Evolutionary conservation across 2,329 filamentous ascomycete genomes (phyloP), one percentile per base, ranked within the genome.

Genomic region (Colletotrichum godetiae): DNA sequence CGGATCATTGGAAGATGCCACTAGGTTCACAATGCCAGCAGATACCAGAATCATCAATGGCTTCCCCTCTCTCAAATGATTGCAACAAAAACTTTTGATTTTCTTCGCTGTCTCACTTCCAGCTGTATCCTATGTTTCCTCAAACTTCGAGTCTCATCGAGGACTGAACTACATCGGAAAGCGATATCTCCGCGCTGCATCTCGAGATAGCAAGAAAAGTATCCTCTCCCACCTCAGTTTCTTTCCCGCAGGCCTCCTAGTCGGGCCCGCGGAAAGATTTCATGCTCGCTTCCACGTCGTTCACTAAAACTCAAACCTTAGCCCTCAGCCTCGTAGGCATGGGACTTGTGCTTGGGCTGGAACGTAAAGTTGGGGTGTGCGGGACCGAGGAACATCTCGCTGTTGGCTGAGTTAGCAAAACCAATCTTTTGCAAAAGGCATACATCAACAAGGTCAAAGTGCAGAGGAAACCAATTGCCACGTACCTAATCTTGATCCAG

Each of bases 401-500:
- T 98, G 73, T 64, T 8, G 74, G 55, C 78, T 6, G 68, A 49
- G 72, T 77, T 67, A 77, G 75, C 15, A 73, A 56, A 57, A 4
- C 4, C 2, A 15, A 6, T 2, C 11, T 37, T 10, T 55, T 13
- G 12, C 61, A 15, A 7, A 49, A 10, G 3, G 15, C 19, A 49
- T n/a, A 5, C 13, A 49, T 12, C 5, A 2, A 61, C 19, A 10
- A 15, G 5, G 33, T 2, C 4, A 49, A 42, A 19, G 37, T 49
- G 42, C 42, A 46, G 35, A 59, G 65, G 22, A 62, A 52, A 10
- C 2, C 35, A 22, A 15, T 12, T 11, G 5, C 67, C 72, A 87
- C 91, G 82, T 89, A 97, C 95, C 92, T 97, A 79, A 99, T 97
- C 87, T 98, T 98, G 82, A 99, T 95, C 97, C 97, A 99, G 83